These are phyloP conservation scores for Hemerocallis citrina DNA, from an alignment of 106 monocot species.

Conservation along the genomic window DNA sequence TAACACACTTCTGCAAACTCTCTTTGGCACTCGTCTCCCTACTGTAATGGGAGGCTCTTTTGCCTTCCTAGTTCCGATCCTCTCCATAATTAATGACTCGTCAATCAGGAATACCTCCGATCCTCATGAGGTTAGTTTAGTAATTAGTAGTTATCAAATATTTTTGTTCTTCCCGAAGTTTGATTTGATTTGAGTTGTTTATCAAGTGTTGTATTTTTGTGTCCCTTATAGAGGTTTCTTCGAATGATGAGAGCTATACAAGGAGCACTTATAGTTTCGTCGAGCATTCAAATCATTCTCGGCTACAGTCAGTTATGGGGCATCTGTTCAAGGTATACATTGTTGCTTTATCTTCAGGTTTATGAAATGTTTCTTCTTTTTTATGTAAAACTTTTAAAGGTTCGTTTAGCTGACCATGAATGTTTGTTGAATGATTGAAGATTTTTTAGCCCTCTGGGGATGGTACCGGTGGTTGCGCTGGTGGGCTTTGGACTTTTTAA, in stretches of 20 bases:
- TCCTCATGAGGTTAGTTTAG: constrained; percentile 54
- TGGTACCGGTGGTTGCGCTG: constrained; percentile 92
- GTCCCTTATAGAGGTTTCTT: constrained; percentile 68
- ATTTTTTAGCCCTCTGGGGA: constrained; percentile 66
- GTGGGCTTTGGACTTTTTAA: constrained; percentile 92
- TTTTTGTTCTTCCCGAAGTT: too few relatives aligned
- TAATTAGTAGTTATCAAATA: too few relatives aligned
- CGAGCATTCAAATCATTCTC: constrained; percentile 89
- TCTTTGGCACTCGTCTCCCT: constrained; percentile 89
- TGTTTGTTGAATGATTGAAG: constrained; percentile 11
- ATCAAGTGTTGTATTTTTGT: not conserved
- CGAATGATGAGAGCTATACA: constrained; percentile 91
- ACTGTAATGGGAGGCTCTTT: constrained; percentile 78
- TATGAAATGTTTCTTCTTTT: not conserved
- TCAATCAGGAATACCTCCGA: constrained; percentile 37
- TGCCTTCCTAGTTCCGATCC: constrained; percentile 73
- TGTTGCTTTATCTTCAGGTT: not conserved
- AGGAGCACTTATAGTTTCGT: constrained; percentile 85
- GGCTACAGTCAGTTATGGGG: constrained; percentile 99
- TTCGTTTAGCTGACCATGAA: not conserved
- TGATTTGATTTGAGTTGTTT: not conserved
- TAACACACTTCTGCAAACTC: constrained; percentile 88
- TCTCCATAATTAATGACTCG: constrained; percentile 79
- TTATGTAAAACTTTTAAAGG: constrained; percentile 9
- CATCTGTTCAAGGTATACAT: constrained; percentile 73